Conservation (phyloP, 1,139 yeast genomes). For the Sugiyamaella japonica region DNA sequence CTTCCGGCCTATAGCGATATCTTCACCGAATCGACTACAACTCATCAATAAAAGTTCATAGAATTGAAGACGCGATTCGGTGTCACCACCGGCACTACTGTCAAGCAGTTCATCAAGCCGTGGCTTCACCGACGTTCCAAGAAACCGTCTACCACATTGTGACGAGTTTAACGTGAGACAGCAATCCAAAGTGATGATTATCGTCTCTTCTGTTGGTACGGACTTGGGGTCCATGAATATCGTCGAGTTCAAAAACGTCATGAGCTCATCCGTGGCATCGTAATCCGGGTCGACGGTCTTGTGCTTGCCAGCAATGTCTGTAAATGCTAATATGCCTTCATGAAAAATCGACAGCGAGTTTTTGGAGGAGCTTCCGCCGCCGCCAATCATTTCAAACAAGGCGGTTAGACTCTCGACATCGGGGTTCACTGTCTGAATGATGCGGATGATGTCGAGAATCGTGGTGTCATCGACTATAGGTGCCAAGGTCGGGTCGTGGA, state of each 20-base stretch:
- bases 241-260: constrained; percentile 16
- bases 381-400: constrained; percentile 13
- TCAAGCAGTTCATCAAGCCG: constrained; percentile 12
- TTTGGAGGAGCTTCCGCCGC: not conserved
- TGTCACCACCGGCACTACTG: not conserved
- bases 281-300: not conserved
- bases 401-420: constrained; percentile 19
- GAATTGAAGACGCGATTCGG: constrained; percentile 26
- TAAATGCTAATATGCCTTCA: constrained; percentile 18
- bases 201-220: constrained; percentile 22
- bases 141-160: constrained; percentile 22
- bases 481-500: constrained; percentile 5
- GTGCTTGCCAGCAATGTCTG: constrained; percentile 10
- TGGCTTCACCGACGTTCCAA: constrained; percentile 25
- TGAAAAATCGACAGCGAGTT: constrained; percentile 18
- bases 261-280: constrained; percentile 7
- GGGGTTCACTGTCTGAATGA: constrained; percentile 19
- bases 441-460: constrained; percentile 12
- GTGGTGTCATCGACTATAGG: constrained; percentile 18
- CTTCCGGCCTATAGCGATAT: constrained; percentile 24
- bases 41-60: constrained; percentile 35
- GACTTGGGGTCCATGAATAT: constrained; percentile 16
- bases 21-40: constrained; percentile 31
- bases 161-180: constrained; percentile 25
- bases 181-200: constrained; percentile 29